Evolutionary conservation across 306 rosid species (phyloP).

Genomic region (Argentina anserina): DNA sequence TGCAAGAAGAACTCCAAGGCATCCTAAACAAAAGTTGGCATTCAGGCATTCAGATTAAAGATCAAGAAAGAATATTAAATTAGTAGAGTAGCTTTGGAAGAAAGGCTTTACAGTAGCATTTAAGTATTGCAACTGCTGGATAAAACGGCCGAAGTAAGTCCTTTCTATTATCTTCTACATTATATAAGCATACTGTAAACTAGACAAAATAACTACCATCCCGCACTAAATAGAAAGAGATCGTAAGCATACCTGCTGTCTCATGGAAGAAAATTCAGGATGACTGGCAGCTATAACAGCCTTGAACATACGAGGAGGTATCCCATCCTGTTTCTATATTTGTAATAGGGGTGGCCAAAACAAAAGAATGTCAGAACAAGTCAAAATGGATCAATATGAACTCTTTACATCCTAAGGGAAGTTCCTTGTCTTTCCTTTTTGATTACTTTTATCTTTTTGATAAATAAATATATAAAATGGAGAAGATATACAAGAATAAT

Average conservation of each 20-base stretch:
- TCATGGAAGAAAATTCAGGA: slow-evolving; percentile 90
- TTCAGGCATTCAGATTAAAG: slow-evolving; percentile 15
- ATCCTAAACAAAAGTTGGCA: slow-evolving; percentile 51
- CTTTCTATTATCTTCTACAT: neutral
- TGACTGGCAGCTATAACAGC: slow-evolving; percentile 89
- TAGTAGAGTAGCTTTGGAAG: neutral
- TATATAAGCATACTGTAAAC: neutral
- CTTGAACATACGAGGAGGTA: slow-evolving; percentile 91
- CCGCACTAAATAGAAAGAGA: slow-evolving; percentile 6
- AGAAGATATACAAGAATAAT: neutral
- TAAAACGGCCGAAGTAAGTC: neutral
- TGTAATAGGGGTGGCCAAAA: slow-evolving; percentile 12
- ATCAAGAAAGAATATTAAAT: neutral
- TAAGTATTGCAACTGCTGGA: neutral
- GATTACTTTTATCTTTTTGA: neutral
- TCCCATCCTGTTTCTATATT: slow-evolving; percentile 73
- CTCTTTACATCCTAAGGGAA: neutral
- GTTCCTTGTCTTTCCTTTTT: neutral
- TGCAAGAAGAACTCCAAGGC: slow-evolving; percentile 98
- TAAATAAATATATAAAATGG: neutral
- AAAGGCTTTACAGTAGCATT: neutral
- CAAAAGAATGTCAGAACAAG: slow-evolving; percentile 11
- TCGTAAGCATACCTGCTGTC: slow-evolving; percentile 74
- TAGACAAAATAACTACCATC: neutral
- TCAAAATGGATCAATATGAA: slow-evolving; percentile 14